Conservation (phyloP, 2,329 filamentous ascomycete species). For the Teratosphaeriaceae sp. region DNA sequence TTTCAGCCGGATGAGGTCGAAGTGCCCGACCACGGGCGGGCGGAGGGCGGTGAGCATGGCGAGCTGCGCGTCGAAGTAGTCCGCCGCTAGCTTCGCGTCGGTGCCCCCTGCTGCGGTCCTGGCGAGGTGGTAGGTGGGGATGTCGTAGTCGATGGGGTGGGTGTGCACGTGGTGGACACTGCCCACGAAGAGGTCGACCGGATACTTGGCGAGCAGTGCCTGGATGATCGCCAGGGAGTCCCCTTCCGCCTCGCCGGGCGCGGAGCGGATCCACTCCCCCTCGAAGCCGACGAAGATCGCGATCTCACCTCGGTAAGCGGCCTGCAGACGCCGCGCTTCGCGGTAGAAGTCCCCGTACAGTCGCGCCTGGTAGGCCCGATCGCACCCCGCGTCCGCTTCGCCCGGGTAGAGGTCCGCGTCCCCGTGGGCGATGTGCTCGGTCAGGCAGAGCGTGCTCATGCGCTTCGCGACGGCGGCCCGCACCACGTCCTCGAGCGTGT, state of each 20-base stretch:
- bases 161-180: conserved; percentile 85
- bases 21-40: conserved; percentile 83
- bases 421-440: conserved; percentile 89
- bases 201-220: conserved; percentile 51
- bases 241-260: conserved; percentile 36
- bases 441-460: conserved; percentile 79
- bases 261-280: conserved; percentile 82
- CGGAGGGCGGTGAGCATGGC: conserved; percentile 67
- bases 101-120: conserved; percentile 49
- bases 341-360: conserved; percentile 65
- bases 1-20: conserved; percentile 82
- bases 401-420: conserved; percentile 83
- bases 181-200: conserved; percentile 85
- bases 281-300: conserved; percentile 86
- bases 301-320: conserved; percentile 62
- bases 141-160: conserved; percentile 84
- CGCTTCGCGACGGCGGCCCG: conserved; percentile 68
- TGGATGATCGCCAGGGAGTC: conserved; percentile 55
- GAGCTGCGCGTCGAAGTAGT: conserved; percentile 83
- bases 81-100: conserved; percentile 68
- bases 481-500: conserved; percentile 77
- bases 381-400: conserved; percentile 46
- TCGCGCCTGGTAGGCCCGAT: conserved; percentile 39
- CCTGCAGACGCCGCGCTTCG: conserved; percentile 68
- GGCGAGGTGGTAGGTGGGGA: conserved; percentile 58